Percentiles rank a stretch among this genome's conserved stretches.
phyloP scores from a whole-genome alignment of 2,329 filamentous ascomycete genomes.

The Fusarium decemcellulare region DNA sequence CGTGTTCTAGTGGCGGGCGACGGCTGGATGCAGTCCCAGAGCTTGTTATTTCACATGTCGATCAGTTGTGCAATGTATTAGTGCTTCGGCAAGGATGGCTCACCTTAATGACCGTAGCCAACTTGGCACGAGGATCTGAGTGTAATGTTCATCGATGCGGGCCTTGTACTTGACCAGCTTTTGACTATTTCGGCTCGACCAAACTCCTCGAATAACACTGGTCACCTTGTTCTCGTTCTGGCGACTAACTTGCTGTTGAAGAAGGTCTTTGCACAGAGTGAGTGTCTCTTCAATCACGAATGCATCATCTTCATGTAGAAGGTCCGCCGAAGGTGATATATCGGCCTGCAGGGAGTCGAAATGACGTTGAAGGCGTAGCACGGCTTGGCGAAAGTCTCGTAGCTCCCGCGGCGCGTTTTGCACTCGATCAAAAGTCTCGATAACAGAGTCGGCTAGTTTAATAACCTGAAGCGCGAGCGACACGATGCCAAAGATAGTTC shows the following conservation, averaged over 20 bases:
- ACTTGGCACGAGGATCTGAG: conserved; percentile 1
- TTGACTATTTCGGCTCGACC: conserved; percentile 3
- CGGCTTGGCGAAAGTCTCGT: conserved; percentile 20
- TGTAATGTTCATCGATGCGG: conserved; percentile 14
- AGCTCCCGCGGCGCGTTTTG: conserved; percentile 26
- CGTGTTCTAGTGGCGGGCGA: neutral
- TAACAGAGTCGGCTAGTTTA: conserved; percentile 17
- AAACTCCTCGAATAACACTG: conserved; percentile 7
- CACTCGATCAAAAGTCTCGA: conserved; percentile 19
- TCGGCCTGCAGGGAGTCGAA: conserved; percentile 13
- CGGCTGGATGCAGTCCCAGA: neutral
- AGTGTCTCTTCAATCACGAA: conserved; percentile 12
- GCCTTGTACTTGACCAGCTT: conserved; percentile 14
- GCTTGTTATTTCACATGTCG: neutral
- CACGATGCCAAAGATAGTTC: conserved; percentile 10
- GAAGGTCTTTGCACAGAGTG: neutral
- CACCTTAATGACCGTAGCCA: conserved; percentile 7
- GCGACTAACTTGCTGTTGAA: neutral
- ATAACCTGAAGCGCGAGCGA: conserved; percentile 16
- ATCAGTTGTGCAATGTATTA: neutral
- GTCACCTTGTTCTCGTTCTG: neutral
- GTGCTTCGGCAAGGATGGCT: neutral
- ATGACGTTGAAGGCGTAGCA: conserved; percentile 18
- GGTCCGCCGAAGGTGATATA: neutral
- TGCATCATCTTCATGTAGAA: conserved; percentile 4